A percentile compares a stretch with the other conserved stretches of the same genome.
These are phyloP conservation scores for Phyllostachys edulis DNA, from an alignment of 176 grass and related monocot genomes.

Conservation along the genomic window DNA sequence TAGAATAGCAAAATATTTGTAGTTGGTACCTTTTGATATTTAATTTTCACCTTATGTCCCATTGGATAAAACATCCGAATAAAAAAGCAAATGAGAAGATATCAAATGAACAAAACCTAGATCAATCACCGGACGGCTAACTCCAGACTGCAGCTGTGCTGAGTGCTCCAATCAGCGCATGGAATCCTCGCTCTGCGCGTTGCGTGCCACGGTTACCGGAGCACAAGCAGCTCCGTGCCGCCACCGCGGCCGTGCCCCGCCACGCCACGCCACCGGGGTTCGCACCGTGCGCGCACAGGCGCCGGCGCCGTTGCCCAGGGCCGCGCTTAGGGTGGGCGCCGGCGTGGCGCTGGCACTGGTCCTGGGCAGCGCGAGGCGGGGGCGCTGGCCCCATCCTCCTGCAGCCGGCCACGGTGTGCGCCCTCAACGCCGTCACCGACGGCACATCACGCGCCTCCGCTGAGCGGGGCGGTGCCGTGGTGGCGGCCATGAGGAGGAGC, in stretches of 20 bases:
- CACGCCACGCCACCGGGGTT: not conserved
- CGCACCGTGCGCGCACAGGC: not conserved
- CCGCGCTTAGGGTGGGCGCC: conserved; percentile 33
- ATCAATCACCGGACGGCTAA: not conserved
- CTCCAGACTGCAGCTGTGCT: not conserved
- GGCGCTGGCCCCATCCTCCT: not conserved
- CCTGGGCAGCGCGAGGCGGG: conserved; percentile 34
- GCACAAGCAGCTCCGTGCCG: not conserved
- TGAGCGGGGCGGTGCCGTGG: not conserved
- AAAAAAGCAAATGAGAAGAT: not conserved
- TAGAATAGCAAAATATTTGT: too few relatives aligned
- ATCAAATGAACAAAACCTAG: not conserved
- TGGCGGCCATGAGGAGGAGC: conserved; percentile 22
- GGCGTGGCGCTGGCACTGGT: conserved; percentile 42
- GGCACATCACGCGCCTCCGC: not conserved
- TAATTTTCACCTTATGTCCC: too few relatives aligned
- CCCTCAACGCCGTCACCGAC: conserved; percentile 29
- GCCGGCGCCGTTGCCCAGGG: not conserved
- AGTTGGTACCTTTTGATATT: too few relatives aligned
- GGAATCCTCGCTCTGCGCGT: conserved; percentile 30
- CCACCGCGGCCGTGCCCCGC: not conserved
- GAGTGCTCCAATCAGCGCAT: not conserved
- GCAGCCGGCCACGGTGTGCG: conserved; percentile 17
- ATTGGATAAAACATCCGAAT: not conserved
- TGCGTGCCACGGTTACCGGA: not conserved